Base-by-base conservation (phyloP, 2,329 filamentous ascomycete genomes). In the Exserohilum rostratum region DNA sequence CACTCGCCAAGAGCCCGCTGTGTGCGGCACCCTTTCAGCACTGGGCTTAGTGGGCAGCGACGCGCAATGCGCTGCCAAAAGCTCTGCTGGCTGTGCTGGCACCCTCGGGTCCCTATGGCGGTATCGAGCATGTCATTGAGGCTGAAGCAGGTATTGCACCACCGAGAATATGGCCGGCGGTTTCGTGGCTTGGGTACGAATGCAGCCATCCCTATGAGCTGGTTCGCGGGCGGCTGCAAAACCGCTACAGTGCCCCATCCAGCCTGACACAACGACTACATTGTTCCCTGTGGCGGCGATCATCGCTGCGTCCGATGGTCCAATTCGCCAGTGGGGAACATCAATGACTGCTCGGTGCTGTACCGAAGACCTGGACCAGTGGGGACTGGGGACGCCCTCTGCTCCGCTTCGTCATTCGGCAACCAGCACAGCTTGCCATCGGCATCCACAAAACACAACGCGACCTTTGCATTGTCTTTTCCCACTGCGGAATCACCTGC, bases 341-440 rank as follows among this genome's bases (percentile, higher is more conserved):
- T 38, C 25, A 53, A 33, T 39, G 50, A 58, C 60, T 30, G 38
- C 38, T 51, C 42, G 44, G 39, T 40, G 33, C 39, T 46, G 50
- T 58, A 62, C 61, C 65, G 56, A 57, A 58, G 54, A 65, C 61
- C 58, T 66, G 65, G 64, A 48, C 50, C 39, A 39, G 53, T 61
- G 57, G 54, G 53, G 47, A 57, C 55, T 35, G 40, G 46, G 53
- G n/a, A n/a, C n/a, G n/a, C n/a, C n/a, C n/a, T n/a, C n/a, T n/a
- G n/a, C n/a, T n/a, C n/a, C n/a, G n/a, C n/a, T n/a, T n/a, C n/a
- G n/a, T n/a, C n/a, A n/a, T n/a, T n/a, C n/a, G n/a, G n/a, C n/a
- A n/a, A n/a, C n/a, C n/a, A n/a, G n/a, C n/a, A n/a, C n/a, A n/a
- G n/a, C n/a, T n/a, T n/a, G n/a, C n/a, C n/a, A n/a, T n/a, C n/a